These are phyloP conservation scores for Lentinula boryana DNA, from an alignment of 768 basidiomycete genomes.

Conservation along the genomic window DNA sequence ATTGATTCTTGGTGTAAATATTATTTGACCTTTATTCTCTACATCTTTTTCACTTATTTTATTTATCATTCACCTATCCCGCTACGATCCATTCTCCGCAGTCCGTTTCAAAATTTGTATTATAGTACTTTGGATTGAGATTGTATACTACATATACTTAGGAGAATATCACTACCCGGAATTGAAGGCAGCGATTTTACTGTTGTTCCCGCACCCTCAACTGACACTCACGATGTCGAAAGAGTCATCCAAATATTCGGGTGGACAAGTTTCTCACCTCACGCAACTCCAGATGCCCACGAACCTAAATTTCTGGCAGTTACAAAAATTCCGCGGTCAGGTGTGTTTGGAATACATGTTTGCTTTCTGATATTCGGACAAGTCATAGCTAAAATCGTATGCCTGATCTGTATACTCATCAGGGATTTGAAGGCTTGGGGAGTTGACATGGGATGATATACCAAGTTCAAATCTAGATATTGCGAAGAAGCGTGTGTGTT, in stretches of 20 bases:
- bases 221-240: background rate
- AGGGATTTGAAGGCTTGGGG: too few species aligned
- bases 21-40: background rate
- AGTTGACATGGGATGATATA: too few species aligned
- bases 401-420: too few species aligned
- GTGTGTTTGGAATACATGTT: background rate
- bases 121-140: background rate
- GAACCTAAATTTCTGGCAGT: background rate
- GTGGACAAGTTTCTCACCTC: background rate
- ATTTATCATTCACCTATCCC: background rate
- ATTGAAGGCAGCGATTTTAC: background rate
- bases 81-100: background rate
- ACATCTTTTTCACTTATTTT: background rate
- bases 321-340: background rate
- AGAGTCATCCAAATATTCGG: constrained; percentile 2
- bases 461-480: too few species aligned
- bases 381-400: too few species aligned
- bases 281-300: background rate
- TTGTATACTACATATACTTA: background rate
- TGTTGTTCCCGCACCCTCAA: background rate
- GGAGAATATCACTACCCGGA: background rate
- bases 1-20: background rate
- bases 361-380: background rate
- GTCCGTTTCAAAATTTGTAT: background rate
- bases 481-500: too few species aligned